These are phyloP conservation scores for Daedalea quercina DNA, from an alignment of 768 basidiomycete genomes.

Conservation along the genomic window DNA sequence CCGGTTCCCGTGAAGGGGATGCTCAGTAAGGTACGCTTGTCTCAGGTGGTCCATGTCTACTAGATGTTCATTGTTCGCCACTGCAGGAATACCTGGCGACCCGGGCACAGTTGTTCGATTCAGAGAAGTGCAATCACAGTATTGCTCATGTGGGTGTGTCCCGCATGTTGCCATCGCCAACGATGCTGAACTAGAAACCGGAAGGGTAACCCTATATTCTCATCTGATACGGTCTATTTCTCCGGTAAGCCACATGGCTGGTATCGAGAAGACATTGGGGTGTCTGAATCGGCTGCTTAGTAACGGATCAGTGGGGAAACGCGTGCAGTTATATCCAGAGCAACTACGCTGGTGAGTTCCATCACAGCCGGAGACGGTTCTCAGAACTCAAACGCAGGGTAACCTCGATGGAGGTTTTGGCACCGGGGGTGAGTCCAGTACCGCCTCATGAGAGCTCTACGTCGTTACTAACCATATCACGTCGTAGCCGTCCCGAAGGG, in stretches of 20 bases:
- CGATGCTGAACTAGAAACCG: neutral
- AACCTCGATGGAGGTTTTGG: constrained; percentile 61
- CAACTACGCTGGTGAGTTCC: constrained; percentile 65
- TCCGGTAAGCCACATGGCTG: constrained; percentile 43
- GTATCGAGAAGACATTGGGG: neutral
- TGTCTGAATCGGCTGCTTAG: constrained; percentile 28
- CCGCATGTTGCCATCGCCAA: neutral
- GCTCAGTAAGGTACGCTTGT: constrained; percentile 62
- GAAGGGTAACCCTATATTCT: constrained; percentile 75
- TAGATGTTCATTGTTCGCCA: no score
- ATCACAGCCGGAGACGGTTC: neutral
- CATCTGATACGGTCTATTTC: constrained; percentile 94
- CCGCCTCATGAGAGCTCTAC: neutral
- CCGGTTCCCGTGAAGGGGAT: constrained; percentile 77
- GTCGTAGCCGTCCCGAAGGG: constrained; percentile 76
- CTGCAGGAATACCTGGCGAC: constrained; percentile 73
- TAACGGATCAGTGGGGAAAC: constrained; percentile 83
- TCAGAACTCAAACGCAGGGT: neutral
- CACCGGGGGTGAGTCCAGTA: constrained; percentile 55
- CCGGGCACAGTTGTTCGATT: constrained; percentile 76
- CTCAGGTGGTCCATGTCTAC: no score
- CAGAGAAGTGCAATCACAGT: constrained; percentile 52
- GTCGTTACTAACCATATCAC: neutral
- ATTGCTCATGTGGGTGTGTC: constrained; percentile 53
- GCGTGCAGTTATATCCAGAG: constrained; percentile 88